phyloP scores from a whole-genome alignment of 306 rosid genomes.

The Macrotyloma uniflorum region DNA sequence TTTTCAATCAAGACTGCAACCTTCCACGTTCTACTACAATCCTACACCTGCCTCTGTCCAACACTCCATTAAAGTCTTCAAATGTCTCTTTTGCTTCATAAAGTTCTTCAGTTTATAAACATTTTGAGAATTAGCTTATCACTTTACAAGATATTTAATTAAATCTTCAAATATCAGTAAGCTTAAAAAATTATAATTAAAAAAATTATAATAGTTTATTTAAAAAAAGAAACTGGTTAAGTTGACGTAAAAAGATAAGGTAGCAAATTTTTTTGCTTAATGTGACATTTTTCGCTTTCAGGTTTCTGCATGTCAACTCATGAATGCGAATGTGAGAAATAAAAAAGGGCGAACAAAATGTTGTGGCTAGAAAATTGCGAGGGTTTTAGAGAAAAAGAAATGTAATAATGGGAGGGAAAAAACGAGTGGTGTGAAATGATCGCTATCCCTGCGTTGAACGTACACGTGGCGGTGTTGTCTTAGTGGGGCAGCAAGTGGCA shows the following conservation, averaged over 20 bases:
- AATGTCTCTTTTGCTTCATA: constrained; percentile 20
- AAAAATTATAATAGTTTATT: no score
- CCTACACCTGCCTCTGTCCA: constrained; percentile 31
- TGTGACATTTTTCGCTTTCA: not conserved
- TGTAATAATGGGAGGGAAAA: not conserved
- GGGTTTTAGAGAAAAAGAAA: not conserved
- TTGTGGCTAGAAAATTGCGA: constrained; percentile 38
- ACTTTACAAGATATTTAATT: not conserved
- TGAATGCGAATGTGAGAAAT: not conserved
- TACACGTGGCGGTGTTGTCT: constrained; percentile 30
- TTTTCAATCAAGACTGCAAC: constrained; percentile 20
- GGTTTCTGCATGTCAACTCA: not conserved
- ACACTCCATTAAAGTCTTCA: not conserved
- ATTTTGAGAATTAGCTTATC: not conserved
- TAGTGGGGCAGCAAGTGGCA: constrained; percentile 48
- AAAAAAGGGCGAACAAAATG: not conserved
- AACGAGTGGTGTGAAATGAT: constrained; percentile 45
- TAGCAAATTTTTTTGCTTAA: not conserved
- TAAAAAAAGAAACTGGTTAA: not conserved
- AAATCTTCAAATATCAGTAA: not conserved
- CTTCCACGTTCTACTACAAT: constrained; percentile 32
- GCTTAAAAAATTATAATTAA: not conserved
- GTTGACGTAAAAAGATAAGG: not conserved
- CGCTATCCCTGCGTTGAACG: not conserved
- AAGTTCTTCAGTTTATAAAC: not conserved